Evolutionary conservation across 202 grass and related monocot genomes (phyloP).

Genomic region (Elaeis oleifera): DNA sequence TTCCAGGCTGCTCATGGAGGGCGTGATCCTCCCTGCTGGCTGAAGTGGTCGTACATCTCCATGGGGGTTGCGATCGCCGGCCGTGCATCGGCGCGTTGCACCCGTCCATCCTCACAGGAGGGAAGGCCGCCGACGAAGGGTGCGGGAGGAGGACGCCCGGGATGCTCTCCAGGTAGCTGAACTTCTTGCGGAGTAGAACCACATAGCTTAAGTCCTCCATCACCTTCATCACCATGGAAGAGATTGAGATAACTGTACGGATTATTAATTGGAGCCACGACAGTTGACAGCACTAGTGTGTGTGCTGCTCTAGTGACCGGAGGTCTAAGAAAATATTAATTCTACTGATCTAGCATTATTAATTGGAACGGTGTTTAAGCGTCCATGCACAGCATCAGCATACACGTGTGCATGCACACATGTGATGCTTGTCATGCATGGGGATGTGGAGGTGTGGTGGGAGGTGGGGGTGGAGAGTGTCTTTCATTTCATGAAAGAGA

Average conservation of each 20-base stretch:
- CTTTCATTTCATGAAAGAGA: too few species aligned
- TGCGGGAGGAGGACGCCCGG: constrained; percentile 83
- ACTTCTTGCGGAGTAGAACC: constrained; percentile 71
- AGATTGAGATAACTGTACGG: too few species aligned
- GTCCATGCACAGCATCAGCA: not conserved
- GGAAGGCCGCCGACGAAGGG: constrained; percentile 52
- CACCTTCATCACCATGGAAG: constrained; percentile 36
- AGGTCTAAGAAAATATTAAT: too few species aligned
- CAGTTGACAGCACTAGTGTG: too few species aligned
- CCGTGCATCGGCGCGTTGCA: not conserved
- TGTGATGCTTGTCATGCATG: too few species aligned
- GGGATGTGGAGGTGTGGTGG: too few species aligned
- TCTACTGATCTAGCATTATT: too few species aligned
- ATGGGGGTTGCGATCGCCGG: constrained; percentile 17
- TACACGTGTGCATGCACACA: not conserved
- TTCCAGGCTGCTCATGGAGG: constrained; percentile 91
- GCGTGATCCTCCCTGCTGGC: constrained; percentile 42
- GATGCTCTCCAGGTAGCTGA: constrained; percentile 83
- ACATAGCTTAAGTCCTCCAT: constrained; percentile 79
- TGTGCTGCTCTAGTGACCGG: too few species aligned
- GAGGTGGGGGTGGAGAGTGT: too few species aligned
- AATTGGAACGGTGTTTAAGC: too few species aligned
- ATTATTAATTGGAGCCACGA: too few species aligned
- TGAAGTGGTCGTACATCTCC: constrained; percentile 64
- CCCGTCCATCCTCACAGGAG: constrained; percentile 5